Conservation (phyloP, 495 filamentous ascomycete genomes). For the Aspergillus saccharolyticus region DNA sequence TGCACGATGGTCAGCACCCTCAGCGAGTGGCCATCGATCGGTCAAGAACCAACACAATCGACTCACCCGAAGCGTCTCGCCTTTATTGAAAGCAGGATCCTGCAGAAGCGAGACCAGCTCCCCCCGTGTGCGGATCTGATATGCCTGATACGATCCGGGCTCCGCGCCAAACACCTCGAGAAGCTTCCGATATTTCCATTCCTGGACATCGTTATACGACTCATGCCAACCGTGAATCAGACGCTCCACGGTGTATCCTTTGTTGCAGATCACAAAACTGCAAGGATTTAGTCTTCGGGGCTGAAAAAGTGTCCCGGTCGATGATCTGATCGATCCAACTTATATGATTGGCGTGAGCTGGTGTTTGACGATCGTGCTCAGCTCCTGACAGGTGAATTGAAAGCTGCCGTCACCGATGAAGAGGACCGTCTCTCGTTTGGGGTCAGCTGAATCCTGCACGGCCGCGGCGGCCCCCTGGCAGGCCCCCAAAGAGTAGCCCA, state of each 20-base stretch:
- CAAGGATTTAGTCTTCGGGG: conserved; percentile 12
- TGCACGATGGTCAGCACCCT: no score
- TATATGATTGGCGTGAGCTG: conserved; percentile 77
- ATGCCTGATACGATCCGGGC: neutral
- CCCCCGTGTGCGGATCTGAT: neutral
- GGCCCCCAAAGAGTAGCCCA: conserved; percentile 41
- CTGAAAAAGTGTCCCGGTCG: neutral
- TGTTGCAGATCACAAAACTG: conserved; percentile 59
- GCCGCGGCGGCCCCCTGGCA: conserved; percentile 39
- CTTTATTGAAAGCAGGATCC: neutral
- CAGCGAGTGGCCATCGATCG: no score
- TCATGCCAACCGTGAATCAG: conserved; percentile 61
- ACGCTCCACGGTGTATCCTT: conserved; percentile 55
- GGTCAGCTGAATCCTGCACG: conserved; percentile 21
- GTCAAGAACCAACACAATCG: no score
- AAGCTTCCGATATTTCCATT: conserved; percentile 49
- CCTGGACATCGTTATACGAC: conserved; percentile 71
- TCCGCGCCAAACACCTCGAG: neutral
- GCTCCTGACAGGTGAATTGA: conserved; percentile 30
- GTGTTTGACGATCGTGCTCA: conserved; percentile 69
- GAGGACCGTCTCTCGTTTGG: neutral
- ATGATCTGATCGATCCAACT: conserved; percentile 23
- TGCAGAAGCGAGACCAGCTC: neutral
- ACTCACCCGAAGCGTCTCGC: neutral
- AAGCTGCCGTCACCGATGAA: neutral